Percentiles rank a stretch among this genome's conserved stretches.
These are phyloP conservation scores for Backusella sp. DNA, from an alignment of 192 early-diverging fungal genomes.

Conservation along the genomic window DNA sequence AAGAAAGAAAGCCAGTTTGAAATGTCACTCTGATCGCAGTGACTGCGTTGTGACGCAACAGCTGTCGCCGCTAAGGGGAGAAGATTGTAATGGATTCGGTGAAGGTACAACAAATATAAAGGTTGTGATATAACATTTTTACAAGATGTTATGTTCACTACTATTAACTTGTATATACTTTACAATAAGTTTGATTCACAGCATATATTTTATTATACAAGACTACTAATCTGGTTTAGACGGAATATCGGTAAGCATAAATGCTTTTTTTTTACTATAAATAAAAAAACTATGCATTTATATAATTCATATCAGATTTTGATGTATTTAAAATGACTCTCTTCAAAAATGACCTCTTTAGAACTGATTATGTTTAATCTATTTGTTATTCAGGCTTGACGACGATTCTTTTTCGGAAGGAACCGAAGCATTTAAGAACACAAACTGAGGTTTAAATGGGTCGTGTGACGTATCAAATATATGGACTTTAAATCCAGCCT, in stretches of 20 bases:
- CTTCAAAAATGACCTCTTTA: background rate
- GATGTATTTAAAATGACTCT: background rate
- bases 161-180: background rate
- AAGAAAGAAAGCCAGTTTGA: constrained; percentile 7
- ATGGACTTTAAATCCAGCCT: background rate
- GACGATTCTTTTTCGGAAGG: background rate
- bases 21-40: background rate
- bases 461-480: background rate
- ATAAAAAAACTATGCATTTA: background rate
- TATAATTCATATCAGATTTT: background rate
- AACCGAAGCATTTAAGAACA: background rate
- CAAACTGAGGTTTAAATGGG: background rate
- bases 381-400: background rate
- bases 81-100: background rate
- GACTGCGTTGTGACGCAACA: constrained; percentile 6
- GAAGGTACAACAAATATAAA: background rate
- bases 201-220: background rate
- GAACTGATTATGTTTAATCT: background rate
- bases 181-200: background rate
- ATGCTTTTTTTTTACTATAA: background rate
- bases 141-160: background rate
- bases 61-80: background rate
- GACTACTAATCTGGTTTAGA: background rate
- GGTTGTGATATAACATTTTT: background rate
- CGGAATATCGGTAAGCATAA: background rate